Percentiles rank a stretch among this genome's conserved stretches.
Conservation (phyloP, 2,329 filamentous ascomycete genomes). For the Colletotrichum endophyticum region DNA sequence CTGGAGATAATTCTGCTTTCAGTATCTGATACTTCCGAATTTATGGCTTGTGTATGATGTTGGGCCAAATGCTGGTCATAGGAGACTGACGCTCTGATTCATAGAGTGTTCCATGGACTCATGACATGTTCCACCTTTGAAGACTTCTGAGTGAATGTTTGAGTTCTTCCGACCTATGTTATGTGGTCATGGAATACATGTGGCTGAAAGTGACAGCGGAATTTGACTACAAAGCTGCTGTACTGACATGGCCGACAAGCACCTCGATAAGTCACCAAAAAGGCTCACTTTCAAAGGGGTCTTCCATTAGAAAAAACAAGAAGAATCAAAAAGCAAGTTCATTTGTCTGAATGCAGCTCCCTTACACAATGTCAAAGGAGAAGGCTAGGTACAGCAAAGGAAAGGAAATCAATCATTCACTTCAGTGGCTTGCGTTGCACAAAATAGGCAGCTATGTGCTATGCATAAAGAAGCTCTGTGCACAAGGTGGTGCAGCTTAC, state of each 20-base stretch:
- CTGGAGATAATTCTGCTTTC: accelerated
- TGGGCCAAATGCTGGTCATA: accelerated
- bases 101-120: not conserved
- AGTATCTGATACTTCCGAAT: not conserved
- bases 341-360: not conserved
- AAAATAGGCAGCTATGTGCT: too few relatives aligned
- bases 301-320: not conserved
- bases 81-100: not conserved
- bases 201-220: not conserved
- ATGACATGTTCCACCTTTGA: not conserved
- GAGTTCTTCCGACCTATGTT: not conserved
- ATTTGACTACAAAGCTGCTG: not conserved
- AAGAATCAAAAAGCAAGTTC: accelerated
- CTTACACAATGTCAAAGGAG: not conserved
- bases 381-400: not conserved
- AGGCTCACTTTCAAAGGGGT: not conserved
- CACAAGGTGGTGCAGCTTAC: not conserved
- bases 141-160: not conserved
- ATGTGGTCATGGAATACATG: not conserved
- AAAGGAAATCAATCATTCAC: not conserved
- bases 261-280: not conserved
- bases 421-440: not conserved
- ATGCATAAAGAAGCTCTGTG: not conserved
- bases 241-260: not conserved
- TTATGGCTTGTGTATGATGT: not conserved